Conservation (phyloP, 768 basidiomycete genomes). For the Xerocomus brunneocitrinus region DNA sequence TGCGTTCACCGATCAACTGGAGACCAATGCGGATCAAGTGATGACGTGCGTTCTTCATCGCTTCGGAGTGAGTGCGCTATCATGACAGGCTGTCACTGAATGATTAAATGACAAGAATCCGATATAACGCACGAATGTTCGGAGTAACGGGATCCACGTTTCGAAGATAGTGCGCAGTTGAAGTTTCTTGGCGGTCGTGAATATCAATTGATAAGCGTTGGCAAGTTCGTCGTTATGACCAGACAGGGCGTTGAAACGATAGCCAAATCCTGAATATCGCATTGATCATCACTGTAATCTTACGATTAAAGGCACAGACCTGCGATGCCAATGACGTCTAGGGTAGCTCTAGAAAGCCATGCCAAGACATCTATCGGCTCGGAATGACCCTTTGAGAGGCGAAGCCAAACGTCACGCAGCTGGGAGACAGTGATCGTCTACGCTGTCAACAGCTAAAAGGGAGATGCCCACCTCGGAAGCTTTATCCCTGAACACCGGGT, state of each 20-base stretch:
- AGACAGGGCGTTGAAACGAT: slow-evolving; percentile 50
- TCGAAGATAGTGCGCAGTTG: slow-evolving; percentile 50
- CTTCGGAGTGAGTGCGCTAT: slow-evolving; percentile 44
- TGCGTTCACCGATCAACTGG: slow-evolving; percentile 49
- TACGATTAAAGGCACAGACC: slow-evolving; percentile 32
- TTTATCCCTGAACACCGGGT: slow-evolving; percentile 57
- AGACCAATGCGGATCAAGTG: slow-evolving; percentile 53
- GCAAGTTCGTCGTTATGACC: slow-evolving; percentile 49
- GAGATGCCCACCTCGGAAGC: slow-evolving; percentile 42
- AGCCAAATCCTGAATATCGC: slow-evolving; percentile 45
- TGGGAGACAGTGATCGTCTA: slow-evolving; percentile 14
- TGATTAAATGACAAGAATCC: slow-evolving; percentile 1
- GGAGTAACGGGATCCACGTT: slow-evolving; percentile 53
- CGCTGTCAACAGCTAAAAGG: background rate
- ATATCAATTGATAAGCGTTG: slow-evolving; percentile 50
- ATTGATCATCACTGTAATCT: background rate
- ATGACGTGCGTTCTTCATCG: slow-evolving; percentile 39
- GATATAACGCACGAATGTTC: slow-evolving; percentile 41
- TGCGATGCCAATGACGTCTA: slow-evolving; percentile 76
- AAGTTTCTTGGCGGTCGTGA: slow-evolving; percentile 49
- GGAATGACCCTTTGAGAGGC: slow-evolving; percentile 18
- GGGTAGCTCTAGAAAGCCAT: slow-evolving; percentile 63
- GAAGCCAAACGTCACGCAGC: slow-evolving; percentile 45
- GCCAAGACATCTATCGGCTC: slow-evolving; percentile 51
- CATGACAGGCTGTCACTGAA: slow-evolving; percentile 5